Base-by-base conservation (phyloP, 116 monocot species). In the Thalassia testudinum region DNA sequence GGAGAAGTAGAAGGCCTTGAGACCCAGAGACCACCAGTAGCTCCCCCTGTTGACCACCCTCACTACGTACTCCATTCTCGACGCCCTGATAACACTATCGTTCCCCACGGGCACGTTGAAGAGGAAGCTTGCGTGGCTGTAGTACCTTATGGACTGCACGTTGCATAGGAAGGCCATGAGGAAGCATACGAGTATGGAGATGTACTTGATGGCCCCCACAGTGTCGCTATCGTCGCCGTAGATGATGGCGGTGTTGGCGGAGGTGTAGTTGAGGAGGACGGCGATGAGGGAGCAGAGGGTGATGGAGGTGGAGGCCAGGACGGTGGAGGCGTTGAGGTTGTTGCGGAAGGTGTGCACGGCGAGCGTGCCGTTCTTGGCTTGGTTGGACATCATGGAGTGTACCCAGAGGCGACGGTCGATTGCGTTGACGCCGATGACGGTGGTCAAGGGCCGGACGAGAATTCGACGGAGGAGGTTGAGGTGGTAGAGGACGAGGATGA, bases 241-340 rank as follows among this genome's bases (percentile, higher is more conserved):
- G 61, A 78, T 63, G 1, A 73, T 62, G 0, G 50, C 47, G 13
- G 67, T 38, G 62, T 67, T 68, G 64, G 82, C 59, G 26, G 73
- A 64, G 42, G 66, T 65, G 76, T 73, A 73, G 0, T 66, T 72
- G 3, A 63, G 59, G 78, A 75, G 75, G 0, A 82, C 58, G 0
- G 78, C 87, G 37, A 87, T 87, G 26, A 87, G 76, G 18, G 87
- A 82, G 70, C 82, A 70, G 29, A 87, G 65, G 11, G 75, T 70
- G 53, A 87, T 82, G 26, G 70, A 82, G 52, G 82, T 58, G 6
- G 87, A 79, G 5, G 87, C 78, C 3, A 82, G 59, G 52, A 58
- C 76, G 58, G 37, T 79, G 1, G 87, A 72, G 16, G 78, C 82
- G 0, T 78, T 66, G 11, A 76, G 59, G 60, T 58, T 76, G 60